Conservation (phyloP, 2,329 filamentous ascomycete species). For the Cladobotryum protrusum region DNA sequence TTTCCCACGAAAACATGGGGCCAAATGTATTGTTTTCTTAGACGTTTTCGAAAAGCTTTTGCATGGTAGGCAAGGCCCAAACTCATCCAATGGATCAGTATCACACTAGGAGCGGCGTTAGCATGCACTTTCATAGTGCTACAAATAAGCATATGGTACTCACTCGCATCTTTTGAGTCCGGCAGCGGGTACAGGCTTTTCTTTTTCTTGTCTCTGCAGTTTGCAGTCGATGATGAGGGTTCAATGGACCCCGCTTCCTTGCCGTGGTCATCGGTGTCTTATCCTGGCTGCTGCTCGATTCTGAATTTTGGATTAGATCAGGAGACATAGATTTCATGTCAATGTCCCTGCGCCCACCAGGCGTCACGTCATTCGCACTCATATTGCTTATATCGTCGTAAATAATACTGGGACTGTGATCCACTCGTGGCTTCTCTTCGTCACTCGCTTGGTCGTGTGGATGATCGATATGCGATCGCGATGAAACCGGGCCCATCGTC, state of each 20-base stretch:
- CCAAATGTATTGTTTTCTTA: slow-evolving; percentile 41
- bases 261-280: no score
- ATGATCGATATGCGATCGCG: neutral
- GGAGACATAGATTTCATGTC: neutral
- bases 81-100: slow-evolving; percentile 24
- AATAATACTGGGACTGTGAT: no score
- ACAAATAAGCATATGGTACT: slow-evolving; percentile 14
- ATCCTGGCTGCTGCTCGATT: neutral
- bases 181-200: slow-evolving; percentile 39
- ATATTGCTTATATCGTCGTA: no score
- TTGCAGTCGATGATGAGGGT: slow-evolving; percentile 21
- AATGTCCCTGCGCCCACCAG: no score
- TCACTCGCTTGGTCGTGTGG: neutral
- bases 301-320: neutral
- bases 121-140: neutral
- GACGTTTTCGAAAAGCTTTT: slow-evolving; percentile 31
- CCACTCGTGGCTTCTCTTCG: no score
- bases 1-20: slow-evolving; percentile 39
- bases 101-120: slow-evolving; percentile 31
- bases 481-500: neutral
- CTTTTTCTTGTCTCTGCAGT: slow-evolving; percentile 29
- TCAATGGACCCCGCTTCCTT: slow-evolving; percentile 15
- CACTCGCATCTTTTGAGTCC: slow-evolving; percentile 39
- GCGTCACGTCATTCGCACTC: no score
- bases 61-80: slow-evolving; percentile 36